Percentiles rank a stretch among this genome's conserved stretches.
Evolutionary conservation across 345 rosid genomes (phyloP).

Genomic region (Raphanus sativus): DNA sequence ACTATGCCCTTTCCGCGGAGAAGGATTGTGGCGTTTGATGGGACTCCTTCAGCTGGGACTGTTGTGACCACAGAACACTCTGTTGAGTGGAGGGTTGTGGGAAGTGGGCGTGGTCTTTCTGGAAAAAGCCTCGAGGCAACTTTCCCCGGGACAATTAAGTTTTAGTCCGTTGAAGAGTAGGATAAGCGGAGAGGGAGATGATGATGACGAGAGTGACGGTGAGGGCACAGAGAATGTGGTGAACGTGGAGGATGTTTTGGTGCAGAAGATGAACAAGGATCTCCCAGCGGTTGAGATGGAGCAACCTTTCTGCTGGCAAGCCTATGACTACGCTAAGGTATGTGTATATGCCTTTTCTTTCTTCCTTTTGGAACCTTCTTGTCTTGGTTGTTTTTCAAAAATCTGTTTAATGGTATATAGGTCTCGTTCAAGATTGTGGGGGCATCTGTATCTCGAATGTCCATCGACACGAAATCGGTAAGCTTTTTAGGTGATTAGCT

Average conservation of each 20-base stretch:
- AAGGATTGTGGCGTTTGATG: conserved; percentile 72
- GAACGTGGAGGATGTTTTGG: conserved; percentile 69
- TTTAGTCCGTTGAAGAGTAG: conserved; percentile 77
- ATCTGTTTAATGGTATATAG: conserved; percentile 37
- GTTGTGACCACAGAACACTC: conserved; percentile 80
- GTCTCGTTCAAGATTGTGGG: conserved; percentile 82
- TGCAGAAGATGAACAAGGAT: conserved; percentile 81
- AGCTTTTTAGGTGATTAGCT: conserved; percentile 33
- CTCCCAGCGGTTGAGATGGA: conserved; percentile 86
- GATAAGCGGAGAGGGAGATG: conserved; percentile 45
- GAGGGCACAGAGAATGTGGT: conserved; percentile 60
- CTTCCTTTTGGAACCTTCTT: conserved; percentile 7
- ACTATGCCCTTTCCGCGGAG: conserved; percentile 93
- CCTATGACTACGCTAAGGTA: conserved; percentile 88
- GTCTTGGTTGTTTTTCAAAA: background rate
- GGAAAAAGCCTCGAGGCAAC: conserved; percentile 83
- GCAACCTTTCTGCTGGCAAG: conserved; percentile 96
- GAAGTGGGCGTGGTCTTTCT: conserved; percentile 71
- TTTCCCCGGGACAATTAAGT: conserved; percentile 86
- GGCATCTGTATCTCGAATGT: conserved; percentile 77
- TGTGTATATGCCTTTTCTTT: background rate
- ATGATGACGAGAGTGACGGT: conserved; percentile 80
- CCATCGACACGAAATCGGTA: conserved; percentile 85
- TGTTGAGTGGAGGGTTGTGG: conserved; percentile 82
- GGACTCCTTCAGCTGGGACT: conserved; percentile 82